Evolutionary conservation across 352 stramenopile species (phyloP), one percentile per base, ranked within the genome.

Genomic region (Phytophthora fragariae): DNA sequence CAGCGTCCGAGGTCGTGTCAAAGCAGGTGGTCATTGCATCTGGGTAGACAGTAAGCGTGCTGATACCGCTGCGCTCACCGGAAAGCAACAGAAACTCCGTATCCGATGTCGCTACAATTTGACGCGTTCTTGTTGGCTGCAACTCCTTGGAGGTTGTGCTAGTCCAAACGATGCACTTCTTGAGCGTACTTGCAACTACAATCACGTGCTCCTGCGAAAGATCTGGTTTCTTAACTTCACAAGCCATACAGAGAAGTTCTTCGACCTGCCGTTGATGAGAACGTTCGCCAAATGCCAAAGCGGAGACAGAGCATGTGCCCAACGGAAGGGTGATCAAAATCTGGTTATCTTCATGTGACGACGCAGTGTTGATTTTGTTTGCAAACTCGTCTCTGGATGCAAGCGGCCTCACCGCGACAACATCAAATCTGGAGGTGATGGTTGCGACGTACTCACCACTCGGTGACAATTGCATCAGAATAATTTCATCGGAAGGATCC

Each of bases 211-310:
- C 50, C 2, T 24, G 12, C 19, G 41, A 41, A 50, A 46, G 53
- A 58, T 61, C 15, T 27, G 10, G 55, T 3, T 66, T 39, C 7
- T 6, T 56, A 44, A 73, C 31, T 57, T 69, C 33, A 15, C 73
- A 83, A 15, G 70, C 65, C n/a, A 81, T 57, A 37, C 73, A 83
- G 5, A 83, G n/a, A 9, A 79, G 15, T 1, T 73, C 56, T 8
- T 75, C 63, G 6, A n/a, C 21, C 3, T 39, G 33, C 1, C 15
- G 46, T 2, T 41, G 39, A 5, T 15, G 35, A 15, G 54, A 65
- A 31, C 11, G 29, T n/a, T 70, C 62, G 12, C 35, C 39, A 44
- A 83, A 81, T 15, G 60, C 69, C 19, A 83, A 39, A 9, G 62
- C 55, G 15, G 61, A 58, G 29, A 83, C 59, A 47, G 17, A 55